These are phyloP conservation scores for Penicillium sp. DNA, from an alignment of 2,329 filamentous ascomycete genomes.

Conservation along the genomic window DNA sequence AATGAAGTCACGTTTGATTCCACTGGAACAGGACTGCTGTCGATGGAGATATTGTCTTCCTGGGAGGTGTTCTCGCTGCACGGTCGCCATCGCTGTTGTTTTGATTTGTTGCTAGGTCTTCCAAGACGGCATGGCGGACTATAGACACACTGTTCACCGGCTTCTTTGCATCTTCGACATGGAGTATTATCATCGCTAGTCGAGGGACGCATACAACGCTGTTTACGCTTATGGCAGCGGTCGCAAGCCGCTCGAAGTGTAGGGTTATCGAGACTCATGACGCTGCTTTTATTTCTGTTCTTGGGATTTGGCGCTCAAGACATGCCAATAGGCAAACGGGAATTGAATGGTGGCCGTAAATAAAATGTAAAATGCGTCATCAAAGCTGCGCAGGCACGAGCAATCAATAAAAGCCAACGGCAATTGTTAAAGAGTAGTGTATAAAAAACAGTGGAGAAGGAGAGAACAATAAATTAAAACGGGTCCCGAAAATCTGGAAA, in stretches of 20 bases:
- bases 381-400: not conserved
- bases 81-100: not conserved
- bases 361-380: no score
- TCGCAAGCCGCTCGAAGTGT: conserved; percentile 4
- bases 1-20: not conserved
- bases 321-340: no score
- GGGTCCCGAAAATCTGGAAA: no score
- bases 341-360: no score
- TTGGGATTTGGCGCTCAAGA: not conserved
- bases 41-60: not conserved
- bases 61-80: not conserved
- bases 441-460: not conserved
- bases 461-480: not conserved
- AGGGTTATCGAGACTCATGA: not conserved
- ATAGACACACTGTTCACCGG: conserved; percentile 7
- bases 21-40: not conserved
- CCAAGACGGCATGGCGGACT: conserved; percentile 9
- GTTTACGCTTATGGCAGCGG: conserved; percentile 10
- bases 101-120: conserved; percentile 1
- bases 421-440: not conserved
- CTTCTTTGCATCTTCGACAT: conserved; percentile 6
- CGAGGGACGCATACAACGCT: conserved; percentile 4
- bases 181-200: not conserved
- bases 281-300: not conserved
- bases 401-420: not conserved